Evolutionary conservation across 2,329 filamentous ascomycete genomes (phyloP).

Genomic region (Lojkania enalia): DNA sequence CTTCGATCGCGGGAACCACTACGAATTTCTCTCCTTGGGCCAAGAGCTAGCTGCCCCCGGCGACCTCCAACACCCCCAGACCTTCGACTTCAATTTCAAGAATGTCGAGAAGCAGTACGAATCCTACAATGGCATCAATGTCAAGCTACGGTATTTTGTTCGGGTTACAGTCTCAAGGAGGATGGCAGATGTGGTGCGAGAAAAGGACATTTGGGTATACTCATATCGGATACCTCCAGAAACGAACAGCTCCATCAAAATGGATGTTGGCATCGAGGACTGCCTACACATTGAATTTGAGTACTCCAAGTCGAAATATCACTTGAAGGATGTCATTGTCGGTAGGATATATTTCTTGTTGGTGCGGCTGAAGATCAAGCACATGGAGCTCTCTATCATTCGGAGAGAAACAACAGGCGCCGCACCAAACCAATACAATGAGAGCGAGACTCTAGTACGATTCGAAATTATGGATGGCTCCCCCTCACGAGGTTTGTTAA

Average conservation of each 20-base stretch:
- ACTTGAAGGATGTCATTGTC: slow-evolving; percentile 98
- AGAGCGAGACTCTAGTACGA: slow-evolving; percentile 95
- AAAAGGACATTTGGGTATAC: slow-evolving; percentile 99
- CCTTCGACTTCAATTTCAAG: slow-evolving; percentile 99
- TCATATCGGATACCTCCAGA: slow-evolving; percentile 97
- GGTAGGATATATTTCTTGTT: slow-evolving; percentile 98
- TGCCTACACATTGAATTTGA: slow-evolving; percentile 99
- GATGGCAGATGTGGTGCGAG: slow-evolving; percentile 97
- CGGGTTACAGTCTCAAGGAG: slow-evolving; percentile 93
- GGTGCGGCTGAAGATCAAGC: slow-evolving; percentile 97
- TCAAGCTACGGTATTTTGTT: slow-evolving; percentile 97
- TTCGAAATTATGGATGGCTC: slow-evolving; percentile 99
- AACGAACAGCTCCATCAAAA: slow-evolving; percentile 98
- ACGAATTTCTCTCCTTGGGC: slow-evolving; percentile 96
- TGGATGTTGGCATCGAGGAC: slow-evolving; percentile 99
- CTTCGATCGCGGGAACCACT: slow-evolving; percentile 98
- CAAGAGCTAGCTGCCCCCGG: slow-evolving; percentile 96
- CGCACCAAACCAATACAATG: slow-evolving; percentile 98
- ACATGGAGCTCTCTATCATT: slow-evolving; percentile 99
- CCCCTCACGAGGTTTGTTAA: slow-evolving; percentile 74
- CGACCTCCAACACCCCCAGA: slow-evolving; percentile 97
- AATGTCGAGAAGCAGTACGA: slow-evolving; percentile 99
- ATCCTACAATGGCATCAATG: slow-evolving; percentile 99
- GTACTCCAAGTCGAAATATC: slow-evolving; percentile 99
- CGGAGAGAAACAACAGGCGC: slow-evolving; percentile 94